phyloP scores from a whole-genome alignment of 2,329 filamentous ascomycete genomes.

The Botrytis byssoidea region DNA sequence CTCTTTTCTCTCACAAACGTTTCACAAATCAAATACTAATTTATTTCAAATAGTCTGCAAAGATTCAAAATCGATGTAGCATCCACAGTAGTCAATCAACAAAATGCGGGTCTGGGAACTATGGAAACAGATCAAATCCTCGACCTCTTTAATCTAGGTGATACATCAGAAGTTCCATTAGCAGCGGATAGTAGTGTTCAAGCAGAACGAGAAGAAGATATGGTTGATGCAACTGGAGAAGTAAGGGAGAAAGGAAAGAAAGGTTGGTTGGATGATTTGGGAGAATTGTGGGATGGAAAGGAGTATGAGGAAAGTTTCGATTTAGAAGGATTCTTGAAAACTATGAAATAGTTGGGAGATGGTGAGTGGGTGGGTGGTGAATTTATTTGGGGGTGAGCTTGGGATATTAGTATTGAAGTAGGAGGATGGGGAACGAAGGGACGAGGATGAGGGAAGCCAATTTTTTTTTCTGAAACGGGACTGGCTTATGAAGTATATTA shows the following conservation, averaged over 20 bases:
- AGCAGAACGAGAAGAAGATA: conserved; percentile 72
- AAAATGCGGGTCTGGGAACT: conserved; percentile 84
- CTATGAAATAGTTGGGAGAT: conserved; percentile 55
- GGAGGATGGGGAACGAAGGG: neutral
- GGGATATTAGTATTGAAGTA: neutral
- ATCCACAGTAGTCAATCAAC: conserved; percentile 96
- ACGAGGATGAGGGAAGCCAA: neutral
- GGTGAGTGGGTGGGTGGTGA: neutral
- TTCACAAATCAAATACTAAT: conserved; percentile 19
- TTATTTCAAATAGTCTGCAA: conserved; percentile 65
- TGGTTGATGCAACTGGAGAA: conserved; percentile 92
- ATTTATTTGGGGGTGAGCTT: neutral
- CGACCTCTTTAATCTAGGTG: conserved; percentile 89
- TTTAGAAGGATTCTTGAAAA: conserved; percentile 90
- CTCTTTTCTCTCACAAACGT: neutral
- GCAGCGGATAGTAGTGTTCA: conserved; percentile 51
- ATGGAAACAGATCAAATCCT: conserved; percentile 99
- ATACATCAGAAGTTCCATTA: conserved; percentile 68
- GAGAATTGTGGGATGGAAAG: conserved; percentile 94
- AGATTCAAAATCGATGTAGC: conserved; percentile 99
- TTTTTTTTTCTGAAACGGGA: neutral
- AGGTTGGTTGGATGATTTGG: conserved; percentile 90
- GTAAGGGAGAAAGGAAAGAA: conserved; percentile 95
- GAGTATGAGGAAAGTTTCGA: conserved; percentile 99
- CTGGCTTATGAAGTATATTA: neutral